Evolutionary conservation across 1,284 basidiomycete genomes (phyloP).

Genomic region (Trichosporon coremiiforme): DNA sequence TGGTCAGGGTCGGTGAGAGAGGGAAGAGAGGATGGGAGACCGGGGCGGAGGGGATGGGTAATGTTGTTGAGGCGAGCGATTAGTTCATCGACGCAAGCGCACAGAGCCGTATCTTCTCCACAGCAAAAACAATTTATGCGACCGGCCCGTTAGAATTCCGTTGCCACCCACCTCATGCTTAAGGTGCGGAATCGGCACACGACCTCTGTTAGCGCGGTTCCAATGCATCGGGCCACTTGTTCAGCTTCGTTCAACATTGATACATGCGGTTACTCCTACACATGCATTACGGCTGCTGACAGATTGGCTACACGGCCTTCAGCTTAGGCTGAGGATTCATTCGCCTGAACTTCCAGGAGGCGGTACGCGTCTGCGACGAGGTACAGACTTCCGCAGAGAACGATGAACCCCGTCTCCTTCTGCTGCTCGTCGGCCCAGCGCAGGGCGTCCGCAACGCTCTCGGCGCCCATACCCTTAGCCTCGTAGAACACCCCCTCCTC

Average conservation of each 20-base stretch:
- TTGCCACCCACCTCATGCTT: background rate
- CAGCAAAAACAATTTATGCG: background rate
- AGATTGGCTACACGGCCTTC: no score
- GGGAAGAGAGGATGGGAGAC: background rate
- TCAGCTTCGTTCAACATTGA: background rate
- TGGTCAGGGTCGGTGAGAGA: no score
- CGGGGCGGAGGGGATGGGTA: background rate
- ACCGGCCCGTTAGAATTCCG: background rate
- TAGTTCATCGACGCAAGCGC: background rate
- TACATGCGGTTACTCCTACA: background rate
- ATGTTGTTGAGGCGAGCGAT: background rate
- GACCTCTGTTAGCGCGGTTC: background rate
- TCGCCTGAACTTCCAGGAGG: constrained; percentile 39
- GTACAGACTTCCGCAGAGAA: constrained; percentile 87
- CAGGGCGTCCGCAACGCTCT: constrained; percentile 37
- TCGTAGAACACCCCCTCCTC: constrained; percentile 27
- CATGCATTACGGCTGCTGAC: background rate
- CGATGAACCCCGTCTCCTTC: constrained; percentile 59
- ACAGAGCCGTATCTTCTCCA: constrained; percentile 1
- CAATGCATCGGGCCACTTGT: background rate
- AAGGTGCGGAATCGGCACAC: background rate
- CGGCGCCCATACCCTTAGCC: constrained; percentile 25
- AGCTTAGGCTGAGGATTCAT: background rate
- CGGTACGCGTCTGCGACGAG: constrained; percentile 86
- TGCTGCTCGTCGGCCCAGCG: constrained; percentile 37